Evolutionary conservation across 768 basidiomycete genomes (phyloP).

Genomic region (Lepiota brunneoincarnata): DNA sequence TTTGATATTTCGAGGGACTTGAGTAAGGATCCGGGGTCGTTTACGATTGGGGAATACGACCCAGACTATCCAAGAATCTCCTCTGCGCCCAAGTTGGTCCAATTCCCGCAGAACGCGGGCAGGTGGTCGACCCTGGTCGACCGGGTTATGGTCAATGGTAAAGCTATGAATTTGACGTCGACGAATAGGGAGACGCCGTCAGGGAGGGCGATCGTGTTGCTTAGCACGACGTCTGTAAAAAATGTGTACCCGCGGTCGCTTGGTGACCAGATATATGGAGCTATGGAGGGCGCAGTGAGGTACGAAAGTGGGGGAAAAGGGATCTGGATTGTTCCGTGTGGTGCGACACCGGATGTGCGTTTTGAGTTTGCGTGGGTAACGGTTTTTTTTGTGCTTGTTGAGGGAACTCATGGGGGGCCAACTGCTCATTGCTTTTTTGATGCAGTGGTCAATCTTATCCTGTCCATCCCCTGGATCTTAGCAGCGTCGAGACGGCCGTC

Average conservation of each 20-base stretch:
- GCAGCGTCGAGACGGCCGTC: slow-evolving; percentile 23
- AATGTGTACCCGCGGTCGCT: neutral
- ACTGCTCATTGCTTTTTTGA: neutral
- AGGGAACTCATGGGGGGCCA: neutral
- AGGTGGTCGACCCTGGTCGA: slow-evolving; percentile 43
- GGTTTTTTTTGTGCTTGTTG: slow-evolving; percentile 18
- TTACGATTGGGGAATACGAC: slow-evolving; percentile 43
- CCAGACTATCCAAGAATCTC: slow-evolving; percentile 27
- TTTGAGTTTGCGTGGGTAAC: slow-evolving; percentile 36
- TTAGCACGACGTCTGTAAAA: slow-evolving; percentile 29
- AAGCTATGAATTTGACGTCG: slow-evolving; percentile 25
- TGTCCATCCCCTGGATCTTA: slow-evolving; percentile 45
- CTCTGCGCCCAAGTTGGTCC: slow-evolving; percentile 26
- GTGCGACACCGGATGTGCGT: slow-evolving; percentile 28
- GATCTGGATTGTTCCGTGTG: slow-evolving; percentile 39
- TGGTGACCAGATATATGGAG: slow-evolving; percentile 24
- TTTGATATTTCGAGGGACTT: slow-evolving; percentile 39
- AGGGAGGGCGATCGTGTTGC: slow-evolving; percentile 31
- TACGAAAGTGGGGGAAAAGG: slow-evolving; percentile 19
- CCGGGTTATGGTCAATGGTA: slow-evolving; percentile 32
- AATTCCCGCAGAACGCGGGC: slow-evolving; percentile 29
- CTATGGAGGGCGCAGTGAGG: slow-evolving; percentile 25
- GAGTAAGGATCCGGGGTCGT: slow-evolving; percentile 34
- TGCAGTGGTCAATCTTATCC: slow-evolving; percentile 29
- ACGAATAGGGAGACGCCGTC: slow-evolving; percentile 25